A percentile compares a stretch with the other conserved stretches of the same genome.
Evolutionary conservation across 2,329 filamentous ascomycete genomes (phyloP).

Genomic region (Elsinoe australis): DNA sequence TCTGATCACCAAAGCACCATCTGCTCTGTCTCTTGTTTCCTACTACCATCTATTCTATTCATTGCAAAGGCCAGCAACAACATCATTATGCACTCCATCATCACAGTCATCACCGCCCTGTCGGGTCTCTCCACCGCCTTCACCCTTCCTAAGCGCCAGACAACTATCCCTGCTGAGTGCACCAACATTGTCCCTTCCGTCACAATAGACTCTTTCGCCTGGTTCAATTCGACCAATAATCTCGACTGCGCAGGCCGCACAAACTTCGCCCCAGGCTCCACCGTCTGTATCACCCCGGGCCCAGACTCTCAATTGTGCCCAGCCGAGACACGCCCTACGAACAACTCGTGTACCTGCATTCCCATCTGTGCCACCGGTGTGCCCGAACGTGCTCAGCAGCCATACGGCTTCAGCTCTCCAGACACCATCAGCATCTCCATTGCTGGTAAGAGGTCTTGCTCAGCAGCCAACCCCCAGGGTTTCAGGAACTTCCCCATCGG

Average conservation of each 20-base stretch:
- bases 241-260: not conserved
- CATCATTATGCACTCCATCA: not conserved
- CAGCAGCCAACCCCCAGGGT: not conserved
- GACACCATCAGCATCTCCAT: conserved; percentile 1
- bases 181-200: not conserved
- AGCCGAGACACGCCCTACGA: not conserved
- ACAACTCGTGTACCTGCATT: not conserved
- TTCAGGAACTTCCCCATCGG: not conserved
- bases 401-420: not conserved
- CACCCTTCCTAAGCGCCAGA: not conserved
- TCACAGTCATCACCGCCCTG: not conserved
- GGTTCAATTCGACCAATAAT: not conserved
- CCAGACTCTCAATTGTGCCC: not conserved
- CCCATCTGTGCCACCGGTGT: not conserved
- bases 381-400: not conserved
- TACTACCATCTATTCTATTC: too few species aligned
- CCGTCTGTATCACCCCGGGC: not conserved
- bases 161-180: not conserved
- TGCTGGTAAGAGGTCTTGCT: not conserved
- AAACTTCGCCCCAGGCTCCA: not conserved
- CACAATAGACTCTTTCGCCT: not conserved
- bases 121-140: not conserved
- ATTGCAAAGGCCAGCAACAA: not conserved
- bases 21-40: too few species aligned
- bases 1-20: not conserved